A percentile compares a stretch with the other conserved stretches of the same genome.
These are phyloP conservation scores for Magnolia sinica DNA, from an alignment of 164 flowering plant genomes.

Conservation along the genomic window DNA sequence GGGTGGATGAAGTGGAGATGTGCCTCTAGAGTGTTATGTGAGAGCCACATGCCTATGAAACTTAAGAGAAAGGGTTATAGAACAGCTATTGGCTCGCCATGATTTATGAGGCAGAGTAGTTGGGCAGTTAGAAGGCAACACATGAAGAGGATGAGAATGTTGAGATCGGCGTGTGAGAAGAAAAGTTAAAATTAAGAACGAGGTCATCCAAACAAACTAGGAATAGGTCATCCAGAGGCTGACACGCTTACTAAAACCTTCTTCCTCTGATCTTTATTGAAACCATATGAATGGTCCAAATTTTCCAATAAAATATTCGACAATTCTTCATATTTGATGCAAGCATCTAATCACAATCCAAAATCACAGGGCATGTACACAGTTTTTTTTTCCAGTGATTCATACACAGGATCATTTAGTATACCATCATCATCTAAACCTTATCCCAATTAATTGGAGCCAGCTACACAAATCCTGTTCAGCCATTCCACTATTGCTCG, in stretches of 20 bases:
- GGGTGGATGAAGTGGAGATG: too few species aligned
- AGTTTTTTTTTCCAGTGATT: neutral
- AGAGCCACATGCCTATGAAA: too few species aligned
- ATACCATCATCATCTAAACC: neutral
- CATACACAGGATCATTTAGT: neutral
- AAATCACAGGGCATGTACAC: neutral
- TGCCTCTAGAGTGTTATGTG: too few species aligned
- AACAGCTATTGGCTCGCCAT: too few species aligned
- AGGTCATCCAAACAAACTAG: too few species aligned
- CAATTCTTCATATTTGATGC: neutral
- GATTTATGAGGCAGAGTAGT: too few species aligned
- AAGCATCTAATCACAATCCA: neutral
- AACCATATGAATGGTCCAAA: neutral
- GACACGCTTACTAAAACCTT: neutral
- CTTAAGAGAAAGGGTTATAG: too few species aligned
- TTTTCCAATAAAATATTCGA: neutral
- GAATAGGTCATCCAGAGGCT: too few species aligned
- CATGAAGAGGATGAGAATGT: too few species aligned
- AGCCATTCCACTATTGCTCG: neutral
- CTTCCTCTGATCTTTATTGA: neutral
- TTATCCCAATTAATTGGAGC: neutral
- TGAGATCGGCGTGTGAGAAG: too few species aligned
- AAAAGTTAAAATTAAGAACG: too few species aligned
- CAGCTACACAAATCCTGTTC: neutral
- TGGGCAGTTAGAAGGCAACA: too few species aligned